Evolutionary conservation across 1,284 basidiomycete genomes (phyloP).

Genomic region (Somion occarium): DNA sequence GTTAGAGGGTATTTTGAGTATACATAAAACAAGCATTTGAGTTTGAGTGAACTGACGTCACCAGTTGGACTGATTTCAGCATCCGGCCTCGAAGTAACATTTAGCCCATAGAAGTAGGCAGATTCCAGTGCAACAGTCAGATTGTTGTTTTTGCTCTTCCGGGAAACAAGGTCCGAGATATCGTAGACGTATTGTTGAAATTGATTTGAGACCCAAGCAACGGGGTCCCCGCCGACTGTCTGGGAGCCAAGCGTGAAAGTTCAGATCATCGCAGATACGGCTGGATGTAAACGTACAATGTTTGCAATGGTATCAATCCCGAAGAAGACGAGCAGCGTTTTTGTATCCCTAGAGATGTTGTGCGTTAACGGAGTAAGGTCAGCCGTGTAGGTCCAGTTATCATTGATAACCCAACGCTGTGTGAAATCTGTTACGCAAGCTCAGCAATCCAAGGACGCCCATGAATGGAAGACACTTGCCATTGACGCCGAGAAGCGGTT

Average conservation of each 20-base stretch:
- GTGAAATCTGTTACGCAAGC: constrained; percentile 39
- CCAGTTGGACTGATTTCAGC: constrained; percentile 35
- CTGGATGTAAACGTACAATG: constrained; percentile 29
- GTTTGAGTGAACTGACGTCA: constrained; percentile 19
- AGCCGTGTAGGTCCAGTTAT: constrained; percentile 61
- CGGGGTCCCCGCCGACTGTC: constrained; percentile 45
- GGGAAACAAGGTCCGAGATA: constrained; percentile 37
- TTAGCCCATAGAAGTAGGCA: constrained; percentile 47
- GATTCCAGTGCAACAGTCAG: constrained; percentile 50
- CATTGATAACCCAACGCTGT: constrained; percentile 52
- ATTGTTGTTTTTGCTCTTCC: constrained; percentile 28
- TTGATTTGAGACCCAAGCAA: constrained; percentile 56
- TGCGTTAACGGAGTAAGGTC: constrained; percentile 41
- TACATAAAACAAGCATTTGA: not conserved
- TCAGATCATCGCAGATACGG: constrained; percentile 21
- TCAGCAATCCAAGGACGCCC: constrained; percentile 12
- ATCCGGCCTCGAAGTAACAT: constrained; percentile 45
- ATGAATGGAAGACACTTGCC: constrained; percentile 29
- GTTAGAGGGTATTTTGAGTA: not conserved
- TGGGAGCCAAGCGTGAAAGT: constrained; percentile 44
- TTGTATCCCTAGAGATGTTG: constrained; percentile 20
- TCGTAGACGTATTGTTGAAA: constrained; percentile 55
- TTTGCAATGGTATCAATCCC: constrained; percentile 58
- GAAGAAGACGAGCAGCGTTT: constrained; percentile 50
- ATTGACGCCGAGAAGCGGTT: constrained; percentile 51